These are phyloP conservation scores for Colletotrichum nymphaeae DNA, from an alignment of 2,329 filamentous ascomycete genomes.

Conservation along the genomic window DNA sequence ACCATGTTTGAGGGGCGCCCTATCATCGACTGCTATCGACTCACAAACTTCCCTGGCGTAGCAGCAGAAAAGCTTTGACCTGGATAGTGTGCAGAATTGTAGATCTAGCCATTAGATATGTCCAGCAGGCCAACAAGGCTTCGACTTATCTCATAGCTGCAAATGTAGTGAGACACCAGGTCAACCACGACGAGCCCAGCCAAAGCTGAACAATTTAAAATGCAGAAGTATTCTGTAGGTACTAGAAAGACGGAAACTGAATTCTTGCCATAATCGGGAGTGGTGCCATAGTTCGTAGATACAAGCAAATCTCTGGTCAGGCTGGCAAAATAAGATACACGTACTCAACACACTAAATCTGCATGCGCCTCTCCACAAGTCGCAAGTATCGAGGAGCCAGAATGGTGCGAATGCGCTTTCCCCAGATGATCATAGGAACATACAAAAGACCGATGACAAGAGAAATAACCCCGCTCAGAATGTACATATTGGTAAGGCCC, in stretches of 20 bases:
- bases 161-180: neutral
- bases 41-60: constrained; percentile 38
- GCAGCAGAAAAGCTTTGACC: constrained; percentile 26
- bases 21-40: constrained; percentile 39
- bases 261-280: neutral
- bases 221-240: too few species aligned
- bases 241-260: too few species aligned
- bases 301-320: neutral
- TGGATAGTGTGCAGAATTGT: neutral
- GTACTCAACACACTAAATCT: neutral
- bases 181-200: neutral
- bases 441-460: constrained; percentile 40
- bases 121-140: neutral
- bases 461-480: constrained; percentile 39
- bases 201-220: neutral
- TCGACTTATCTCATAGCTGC: neutral
- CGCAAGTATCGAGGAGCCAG: constrained; percentile 27
- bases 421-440: constrained; percentile 46
- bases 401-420: constrained; percentile 42
- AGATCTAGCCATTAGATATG: neutral
- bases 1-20: constrained; percentile 37
- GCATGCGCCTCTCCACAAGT: constrained; percentile 25
- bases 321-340: neutral
- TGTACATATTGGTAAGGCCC: constrained; percentile 45
- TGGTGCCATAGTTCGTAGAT: neutral